Evolutionary conservation across 2,329 filamentous ascomycete genomes (phyloP).

Genomic region (Trematosphaeria pertusa): DNA sequence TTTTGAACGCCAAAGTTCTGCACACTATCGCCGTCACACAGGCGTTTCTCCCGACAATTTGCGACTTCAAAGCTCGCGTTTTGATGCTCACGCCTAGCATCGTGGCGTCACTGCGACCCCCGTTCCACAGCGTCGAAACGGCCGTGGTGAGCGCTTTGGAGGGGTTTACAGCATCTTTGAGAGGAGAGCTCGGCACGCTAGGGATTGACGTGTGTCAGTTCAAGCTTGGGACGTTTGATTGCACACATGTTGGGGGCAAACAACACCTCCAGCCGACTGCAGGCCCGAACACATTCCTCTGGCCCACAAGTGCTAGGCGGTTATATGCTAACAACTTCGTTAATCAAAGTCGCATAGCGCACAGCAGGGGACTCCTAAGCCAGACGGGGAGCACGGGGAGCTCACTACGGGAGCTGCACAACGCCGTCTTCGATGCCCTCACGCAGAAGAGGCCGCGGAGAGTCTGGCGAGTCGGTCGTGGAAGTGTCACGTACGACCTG

Average conservation of each 20-base stretch:
- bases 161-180: constrained; percentile 81
- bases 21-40: constrained; percentile 89
- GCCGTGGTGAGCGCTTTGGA: constrained; percentile 86
- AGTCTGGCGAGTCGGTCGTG: constrained; percentile 81
- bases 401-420: constrained; percentile 79
- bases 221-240: constrained; percentile 90
- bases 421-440: constrained; percentile 88
- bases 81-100: constrained; percentile 81
- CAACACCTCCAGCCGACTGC: constrained; percentile 46
- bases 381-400: constrained; percentile 65
- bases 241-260: constrained; percentile 66
- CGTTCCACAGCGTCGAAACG: constrained; percentile 85
- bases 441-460: constrained; percentile 66
- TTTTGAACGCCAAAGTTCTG: constrained; percentile 89
- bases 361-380: constrained; percentile 61
- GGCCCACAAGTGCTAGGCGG: constrained; percentile 44
- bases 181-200: constrained; percentile 78
- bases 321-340: constrained; percentile 48
- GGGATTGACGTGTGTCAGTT: constrained; percentile 83
- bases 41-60: constrained; percentile 71
- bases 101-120: constrained; percentile 78
- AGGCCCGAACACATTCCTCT: constrained; percentile 45
- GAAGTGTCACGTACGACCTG: constrained; percentile 82
- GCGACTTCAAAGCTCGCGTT: constrained; percentile 67
- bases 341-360: constrained; percentile 43